These are phyloP conservation scores for Fusarium redolens DNA, from an alignment of 2,329 filamentous ascomycete genomes.

Conservation along the genomic window DNA sequence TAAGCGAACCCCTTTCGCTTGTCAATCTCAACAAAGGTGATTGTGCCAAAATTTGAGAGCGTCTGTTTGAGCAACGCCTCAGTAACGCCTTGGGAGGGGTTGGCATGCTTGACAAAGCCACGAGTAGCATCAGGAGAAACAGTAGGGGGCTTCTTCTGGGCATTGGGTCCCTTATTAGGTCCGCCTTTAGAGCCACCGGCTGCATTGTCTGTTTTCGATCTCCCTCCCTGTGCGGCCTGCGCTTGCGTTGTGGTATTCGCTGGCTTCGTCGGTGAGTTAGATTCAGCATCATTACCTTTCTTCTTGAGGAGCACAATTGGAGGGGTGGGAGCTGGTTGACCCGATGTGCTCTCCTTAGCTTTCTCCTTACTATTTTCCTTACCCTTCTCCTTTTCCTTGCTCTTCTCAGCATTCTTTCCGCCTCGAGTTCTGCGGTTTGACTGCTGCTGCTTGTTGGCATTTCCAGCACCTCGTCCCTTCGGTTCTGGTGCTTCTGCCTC, in stretches of 20 bases:
- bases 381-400: slow-evolving; percentile 53
- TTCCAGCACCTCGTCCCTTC: slow-evolving; percentile 40
- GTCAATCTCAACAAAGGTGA: slow-evolving; percentile 89
- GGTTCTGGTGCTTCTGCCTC: slow-evolving; percentile 29
- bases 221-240: slow-evolving; percentile 47
- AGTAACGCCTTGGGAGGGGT: slow-evolving; percentile 90
- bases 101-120: slow-evolving; percentile 84
- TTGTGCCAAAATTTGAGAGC: slow-evolving; percentile 77
- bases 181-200: slow-evolving; percentile 32
- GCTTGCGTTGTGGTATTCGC: slow-evolving; percentile 40
- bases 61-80: slow-evolving; percentile 81
- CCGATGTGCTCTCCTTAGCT: slow-evolving; percentile 33
- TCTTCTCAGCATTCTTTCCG: slow-evolving; percentile 54
- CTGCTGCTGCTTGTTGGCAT: slow-evolving; percentile 43
- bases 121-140: slow-evolving; percentile 64
- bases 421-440: slow-evolving; percentile 49
- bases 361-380: slow-evolving; percentile 49
- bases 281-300: slow-evolving; percentile 44
- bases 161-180: slow-evolving; percentile 40
- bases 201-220: slow-evolving; percentile 36
- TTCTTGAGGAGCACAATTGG: slow-evolving; percentile 58
- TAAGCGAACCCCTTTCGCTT: slow-evolving; percentile 96
- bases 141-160: slow-evolving; percentile 49
- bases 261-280: slow-evolving; percentile 40
- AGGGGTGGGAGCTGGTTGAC: slow-evolving; percentile 44